Percentiles rank a stretch among this genome's conserved stretches.
Evolutionary conservation across 2,329 filamentous ascomycete species (phyloP).

Genomic region (Colletotrichum lupini): DNA sequence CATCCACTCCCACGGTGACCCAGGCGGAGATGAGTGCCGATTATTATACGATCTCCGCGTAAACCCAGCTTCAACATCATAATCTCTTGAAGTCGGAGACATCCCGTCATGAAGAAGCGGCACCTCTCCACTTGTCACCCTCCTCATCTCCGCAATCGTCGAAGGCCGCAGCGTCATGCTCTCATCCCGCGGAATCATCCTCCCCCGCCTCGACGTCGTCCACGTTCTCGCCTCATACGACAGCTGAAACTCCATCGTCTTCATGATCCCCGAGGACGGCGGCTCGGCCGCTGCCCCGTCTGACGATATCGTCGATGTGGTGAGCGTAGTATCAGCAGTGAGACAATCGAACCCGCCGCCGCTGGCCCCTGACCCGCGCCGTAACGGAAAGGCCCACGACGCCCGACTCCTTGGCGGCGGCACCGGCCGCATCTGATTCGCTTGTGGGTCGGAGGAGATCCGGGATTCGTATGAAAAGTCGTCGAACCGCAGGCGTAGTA

Average conservation of each 20-base stretch:
- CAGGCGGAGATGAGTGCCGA: conserved; percentile 1
- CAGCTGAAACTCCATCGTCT: conserved; percentile 29
- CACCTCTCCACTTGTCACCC: neutral
- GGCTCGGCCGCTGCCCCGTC: neutral
- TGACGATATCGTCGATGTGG: neutral
- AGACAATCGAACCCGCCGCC: neutral
- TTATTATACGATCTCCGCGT: neutral
- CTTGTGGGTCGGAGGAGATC: conserved; percentile 19
- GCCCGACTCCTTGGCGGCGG: neutral
- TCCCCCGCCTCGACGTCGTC: neutral
- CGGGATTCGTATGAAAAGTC: conserved; percentile 26
- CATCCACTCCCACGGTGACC: neutral
- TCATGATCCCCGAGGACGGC: conserved; percentile 23
- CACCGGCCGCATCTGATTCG: neutral
- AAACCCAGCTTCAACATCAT: neutral
- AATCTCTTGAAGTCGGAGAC: neutral
- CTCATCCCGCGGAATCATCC: neutral
- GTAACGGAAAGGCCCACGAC: conserved; percentile 14
- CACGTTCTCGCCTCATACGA: conserved; percentile 25
- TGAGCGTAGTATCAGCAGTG: neutral
- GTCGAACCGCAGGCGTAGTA: conserved; percentile 26
- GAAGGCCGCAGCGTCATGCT: neutral
- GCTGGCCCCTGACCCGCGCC: neutral
- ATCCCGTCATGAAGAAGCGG: neutral
- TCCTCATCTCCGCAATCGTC: conserved; percentile 7